Percentiles rank a stretch among this genome's conserved stretches.
These are phyloP conservation scores for Monosporascus sp. DNA, from an alignment of 2,329 filamentous ascomycete genomes.

Conservation along the genomic window DNA sequence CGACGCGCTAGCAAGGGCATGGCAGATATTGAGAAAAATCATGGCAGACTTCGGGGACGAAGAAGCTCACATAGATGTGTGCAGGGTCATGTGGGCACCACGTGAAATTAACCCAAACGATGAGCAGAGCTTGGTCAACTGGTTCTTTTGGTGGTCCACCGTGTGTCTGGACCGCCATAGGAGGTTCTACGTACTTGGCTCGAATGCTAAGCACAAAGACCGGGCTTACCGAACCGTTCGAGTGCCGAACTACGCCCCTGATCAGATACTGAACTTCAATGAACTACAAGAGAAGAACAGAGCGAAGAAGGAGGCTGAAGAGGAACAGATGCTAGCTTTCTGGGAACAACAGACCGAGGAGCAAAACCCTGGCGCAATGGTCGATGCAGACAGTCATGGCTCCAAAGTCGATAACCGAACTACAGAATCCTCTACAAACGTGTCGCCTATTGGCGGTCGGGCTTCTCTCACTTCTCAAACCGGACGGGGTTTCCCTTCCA, in stretches of 20 bases:
- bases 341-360: not conserved
- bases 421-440: not conserved
- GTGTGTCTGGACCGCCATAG: constrained; percentile 44
- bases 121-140: constrained; percentile 58
- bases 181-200: constrained; percentile 52
- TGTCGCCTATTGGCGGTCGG: not conserved
- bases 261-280: constrained; percentile 33
- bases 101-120: constrained; percentile 49
- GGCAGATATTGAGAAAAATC: constrained; percentile 21
- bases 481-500: not conserved
- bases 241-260: constrained; percentile 31
- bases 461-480: constrained; percentile 4
- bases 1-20: constrained; percentile 15
- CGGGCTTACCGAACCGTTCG: constrained; percentile 25
- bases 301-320: not conserved
- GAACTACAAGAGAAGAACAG: not conserved
- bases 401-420: not conserved
- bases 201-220: constrained; percentile 22
- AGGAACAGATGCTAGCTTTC: not conserved
- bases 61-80: constrained; percentile 26
- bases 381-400: not conserved
- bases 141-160: constrained; percentile 56
- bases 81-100: constrained; percentile 40
- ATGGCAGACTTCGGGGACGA: constrained; percentile 25
- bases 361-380: not conserved